Base-by-base conservation (phyloP, 179 eudicot genomes). In the Heliamphora pulchella region DNA sequence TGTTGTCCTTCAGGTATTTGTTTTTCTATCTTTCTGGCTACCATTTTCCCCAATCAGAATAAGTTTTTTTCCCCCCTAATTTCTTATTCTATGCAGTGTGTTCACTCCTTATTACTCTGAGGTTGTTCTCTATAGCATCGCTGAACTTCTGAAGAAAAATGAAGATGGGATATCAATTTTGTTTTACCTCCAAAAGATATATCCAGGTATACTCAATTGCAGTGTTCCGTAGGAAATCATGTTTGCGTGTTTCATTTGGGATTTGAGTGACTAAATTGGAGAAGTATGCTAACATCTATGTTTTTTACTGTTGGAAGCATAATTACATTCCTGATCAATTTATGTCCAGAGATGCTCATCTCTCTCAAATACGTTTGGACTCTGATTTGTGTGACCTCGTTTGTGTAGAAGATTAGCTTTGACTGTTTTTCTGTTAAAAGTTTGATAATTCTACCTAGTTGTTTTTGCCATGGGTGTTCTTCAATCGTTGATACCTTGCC, bases 71-170 rank as follows among this genome's bases (percentile, higher is more conserved):
- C 13, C 17, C 14, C 8, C 51, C 75, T 43, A 31, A 31, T 68
- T 75, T 54, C 74, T 31, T 47, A 18, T 50, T 77, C 20, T 58
- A 67, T 90, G 96, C 92, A 96, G 99, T 80, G 97, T 96, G 54
- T 96, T 96, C 79, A 96, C 99, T 81, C 99, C 99, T 65, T 96
- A 96, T 84, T 92, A 91, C 79, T 90, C 98, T 48, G 99, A 96
- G 89, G 89, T 82, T 48, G 99, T 96, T 82, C 97, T 96, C 18
- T 94, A 94, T 86, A 92, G 95, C 81, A 75, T 92, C 85, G 55
- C 86, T 79, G 99, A 96, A 80, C 94, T 96, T 74, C 91, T 85
- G 68, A 86, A 86, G 89, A 94, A 87, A 83, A 96, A 96, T 87
- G 99, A 96, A 86, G 99, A 96, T 87, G 98, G 98, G 55, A 94